Conservation (phyloP, 2,329 filamentous ascomycete species). For the Neopestalotiopsis clavispora region DNA sequence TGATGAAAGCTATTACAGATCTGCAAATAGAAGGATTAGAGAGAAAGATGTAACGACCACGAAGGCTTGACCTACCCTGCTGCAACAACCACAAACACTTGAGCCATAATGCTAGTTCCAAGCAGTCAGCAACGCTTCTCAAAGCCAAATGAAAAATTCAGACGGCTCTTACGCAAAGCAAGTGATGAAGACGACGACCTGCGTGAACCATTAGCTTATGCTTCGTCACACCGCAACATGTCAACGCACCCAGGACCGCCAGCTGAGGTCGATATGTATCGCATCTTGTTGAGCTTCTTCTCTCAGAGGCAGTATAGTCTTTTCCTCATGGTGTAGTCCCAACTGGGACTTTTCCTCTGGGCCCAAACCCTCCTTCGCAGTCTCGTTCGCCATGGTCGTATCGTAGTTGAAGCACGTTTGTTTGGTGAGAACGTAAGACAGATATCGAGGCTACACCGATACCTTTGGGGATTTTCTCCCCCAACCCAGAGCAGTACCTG, state of each 20-base stretch:
- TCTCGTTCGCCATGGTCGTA: slow-evolving; percentile 1
- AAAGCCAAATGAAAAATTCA: slow-evolving; percentile 12
- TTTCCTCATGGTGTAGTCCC: slow-evolving; percentile 13
- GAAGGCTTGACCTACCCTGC: slow-evolving; percentile 42
- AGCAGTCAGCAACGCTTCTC: neutral
- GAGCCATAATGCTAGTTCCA: slow-evolving; percentile 49
- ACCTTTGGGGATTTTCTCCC: neutral
- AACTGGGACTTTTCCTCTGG: neutral
- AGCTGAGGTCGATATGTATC: slow-evolving; percentile 53
- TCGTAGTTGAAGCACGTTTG: neutral
- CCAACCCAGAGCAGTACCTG: neutral
- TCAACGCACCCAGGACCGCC: slow-evolving; percentile 55
- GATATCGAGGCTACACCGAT: neutral
- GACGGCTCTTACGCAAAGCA: slow-evolving; percentile 48
- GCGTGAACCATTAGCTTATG: slow-evolving; percentile 9
- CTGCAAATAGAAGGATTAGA: neutral
- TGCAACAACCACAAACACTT: slow-evolving; percentile 60
- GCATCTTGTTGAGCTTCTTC: slow-evolving; percentile 37
- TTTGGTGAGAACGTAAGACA: neutral
- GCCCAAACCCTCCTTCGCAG: neutral
- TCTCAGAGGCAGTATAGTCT: slow-evolving; percentile 30
- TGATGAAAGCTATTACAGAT: slow-evolving; percentile 58
- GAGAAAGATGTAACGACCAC: neutral
- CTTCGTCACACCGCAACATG: neutral
- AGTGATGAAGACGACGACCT: slow-evolving; percentile 47